These are phyloP conservation scores for Citeromyces hawaiiensis DNA, from an alignment of 1,139 yeast genomes.

Conservation along the genomic window DNA sequence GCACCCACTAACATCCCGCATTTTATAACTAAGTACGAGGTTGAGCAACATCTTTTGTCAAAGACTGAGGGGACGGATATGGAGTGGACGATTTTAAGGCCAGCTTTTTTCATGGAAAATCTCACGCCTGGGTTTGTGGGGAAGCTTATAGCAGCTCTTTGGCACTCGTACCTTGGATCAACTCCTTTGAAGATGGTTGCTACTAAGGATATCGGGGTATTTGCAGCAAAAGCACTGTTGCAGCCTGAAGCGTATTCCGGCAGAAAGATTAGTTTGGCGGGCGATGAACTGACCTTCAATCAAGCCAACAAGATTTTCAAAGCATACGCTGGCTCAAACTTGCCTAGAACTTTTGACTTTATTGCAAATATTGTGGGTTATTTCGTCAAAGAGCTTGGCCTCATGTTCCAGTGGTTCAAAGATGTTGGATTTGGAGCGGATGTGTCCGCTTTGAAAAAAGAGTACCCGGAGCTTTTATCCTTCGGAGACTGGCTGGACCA, in stretches of 20 bases:
- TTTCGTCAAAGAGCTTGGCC: background rate
- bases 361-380: background rate
- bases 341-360: background rate
- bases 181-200: background rate
- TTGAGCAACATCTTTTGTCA: background rate
- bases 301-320: conserved; percentile 1
- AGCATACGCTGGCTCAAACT: background rate
- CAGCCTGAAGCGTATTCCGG: background rate
- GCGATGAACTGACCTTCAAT: background rate
- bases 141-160: background rate
- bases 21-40: background rate
- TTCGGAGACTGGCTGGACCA: background rate
- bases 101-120: background rate
- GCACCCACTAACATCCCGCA: background rate
- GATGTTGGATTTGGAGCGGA: background rate
- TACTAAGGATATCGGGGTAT: background rate
- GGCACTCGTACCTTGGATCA: background rate
- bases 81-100: background rate
- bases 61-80: background rate
- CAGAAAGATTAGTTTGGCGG: background rate
- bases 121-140: background rate
- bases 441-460: background rate
- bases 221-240: background rate
- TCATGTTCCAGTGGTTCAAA: background rate
- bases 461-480: background rate